Conservation (phyloP, 345 rosid genomes). For the Brassica juncea region DNA sequence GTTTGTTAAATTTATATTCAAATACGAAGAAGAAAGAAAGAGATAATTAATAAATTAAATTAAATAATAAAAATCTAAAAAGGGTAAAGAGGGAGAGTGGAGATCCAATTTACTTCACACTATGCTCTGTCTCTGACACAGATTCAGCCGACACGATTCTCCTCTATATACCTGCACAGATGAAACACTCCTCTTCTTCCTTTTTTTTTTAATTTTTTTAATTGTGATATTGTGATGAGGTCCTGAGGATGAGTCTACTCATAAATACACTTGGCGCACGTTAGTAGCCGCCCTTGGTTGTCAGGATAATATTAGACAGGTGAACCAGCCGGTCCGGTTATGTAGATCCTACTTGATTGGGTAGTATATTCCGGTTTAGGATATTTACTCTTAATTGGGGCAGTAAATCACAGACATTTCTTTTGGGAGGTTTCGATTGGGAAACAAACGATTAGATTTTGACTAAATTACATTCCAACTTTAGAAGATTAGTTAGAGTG, state of each 20-base stretch:
- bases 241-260: not conserved
- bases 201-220: not conserved
- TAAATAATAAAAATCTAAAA: not conserved
- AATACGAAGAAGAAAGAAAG: not conserved
- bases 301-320: not conserved
- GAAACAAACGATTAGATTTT: not conserved
- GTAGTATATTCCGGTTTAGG: not conserved
- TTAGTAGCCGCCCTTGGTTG: not conserved
- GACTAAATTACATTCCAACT: not conserved
- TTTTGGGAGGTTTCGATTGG: not conserved
- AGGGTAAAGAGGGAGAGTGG: not conserved
- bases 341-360: not conserved
- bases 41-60: not conserved
- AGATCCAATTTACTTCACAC: slow-evolving; percentile 20
- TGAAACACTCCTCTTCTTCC: not conserved
- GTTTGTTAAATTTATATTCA: slow-evolving; percentile 15
- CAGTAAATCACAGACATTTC: not conserved
- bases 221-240: not conserved
- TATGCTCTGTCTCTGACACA: slow-evolving; percentile 41
- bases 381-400: not conserved
- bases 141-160: slow-evolving; percentile 60
- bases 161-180: slow-evolving; percentile 57
- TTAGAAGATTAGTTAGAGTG: not conserved
- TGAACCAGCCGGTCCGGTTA: not conserved
- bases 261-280: not conserved